Conservation (phyloP, 2,329 filamentous ascomycete species). For the Microcera coccophila region DNA sequence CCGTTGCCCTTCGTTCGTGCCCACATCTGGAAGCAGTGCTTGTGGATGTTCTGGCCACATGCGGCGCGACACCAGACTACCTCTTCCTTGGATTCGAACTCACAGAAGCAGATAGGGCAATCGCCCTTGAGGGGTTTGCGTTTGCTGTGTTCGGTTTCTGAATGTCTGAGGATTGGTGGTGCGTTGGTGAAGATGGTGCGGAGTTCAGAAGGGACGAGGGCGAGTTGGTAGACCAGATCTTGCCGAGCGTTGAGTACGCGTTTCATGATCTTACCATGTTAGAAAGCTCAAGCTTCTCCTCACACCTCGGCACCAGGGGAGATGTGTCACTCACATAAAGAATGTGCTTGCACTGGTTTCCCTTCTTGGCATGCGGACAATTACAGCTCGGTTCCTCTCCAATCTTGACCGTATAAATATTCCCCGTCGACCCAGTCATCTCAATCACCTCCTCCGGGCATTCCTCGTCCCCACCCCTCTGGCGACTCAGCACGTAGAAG, state of each 20-base stretch:
- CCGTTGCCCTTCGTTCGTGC: conserved; percentile 40
- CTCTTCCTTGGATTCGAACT: conserved; percentile 37
- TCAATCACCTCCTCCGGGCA: conserved; percentile 52
- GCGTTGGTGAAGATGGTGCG: conserved; percentile 53
- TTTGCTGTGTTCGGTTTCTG: conserved; percentile 29
- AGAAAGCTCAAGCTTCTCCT: too few relatives aligned
- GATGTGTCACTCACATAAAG: conserved; percentile 52
- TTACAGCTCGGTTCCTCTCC: conserved; percentile 49
- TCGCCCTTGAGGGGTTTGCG: conserved; percentile 51
- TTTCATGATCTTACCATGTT: conserved; percentile 45
- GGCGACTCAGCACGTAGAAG: conserved; percentile 45
- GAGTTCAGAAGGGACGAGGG: conserved; percentile 57
- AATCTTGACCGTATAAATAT: conserved; percentile 59
- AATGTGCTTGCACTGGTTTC: conserved; percentile 63
- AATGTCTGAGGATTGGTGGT: conserved; percentile 43
- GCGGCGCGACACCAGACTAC: conserved; percentile 50
- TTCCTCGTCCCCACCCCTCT: conserved; percentile 30
- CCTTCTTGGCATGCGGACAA: conserved; percentile 51
- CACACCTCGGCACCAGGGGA: too few relatives aligned
- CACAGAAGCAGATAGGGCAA: conserved; percentile 56
- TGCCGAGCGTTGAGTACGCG: conserved; percentile 56
- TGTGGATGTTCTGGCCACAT: conserved; percentile 55
- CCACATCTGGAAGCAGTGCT: conserved; percentile 53
- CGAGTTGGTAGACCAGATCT: conserved; percentile 58
- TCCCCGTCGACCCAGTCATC: conserved; percentile 62